Base-by-base conservation (phyloP, 2,329 filamentous ascomycete species). In the Knufia petricola region DNA sequence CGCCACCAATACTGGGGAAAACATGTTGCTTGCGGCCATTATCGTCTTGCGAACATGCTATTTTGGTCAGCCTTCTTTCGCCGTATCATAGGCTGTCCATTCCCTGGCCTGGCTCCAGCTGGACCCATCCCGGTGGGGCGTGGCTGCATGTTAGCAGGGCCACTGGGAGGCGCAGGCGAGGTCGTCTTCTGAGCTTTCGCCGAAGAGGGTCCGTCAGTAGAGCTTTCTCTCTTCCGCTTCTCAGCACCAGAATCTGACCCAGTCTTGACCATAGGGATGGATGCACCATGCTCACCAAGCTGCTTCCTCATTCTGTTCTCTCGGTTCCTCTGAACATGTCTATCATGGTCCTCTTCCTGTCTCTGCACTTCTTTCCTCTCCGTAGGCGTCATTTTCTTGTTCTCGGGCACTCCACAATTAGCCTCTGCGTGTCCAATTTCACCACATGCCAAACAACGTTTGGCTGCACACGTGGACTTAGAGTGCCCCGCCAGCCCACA, bases 391-490 rank as follows among this genome's bases (percentile, higher is more conserved):
- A 73, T 57, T 30, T 56, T 37, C 19, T 58, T 61, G 1, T 58
- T 57, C 17, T 62, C 60, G 23, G 50, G 48, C 23, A 51, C 50
- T 28, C 37, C 63, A 56, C 71, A 74, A 8, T 49, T 53, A 26
- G 52, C 52, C 17, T 61, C 51, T 21, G 50, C 31, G 57, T 74
- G 71, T 3, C 70, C 71, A 39, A 69, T 59, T 45, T 63, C 58
- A 17, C 71, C 70, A 52, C 71, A 74, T 46, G 65, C 60, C 17
- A 63, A 31, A 48, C 71, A 74, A 36, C 69, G 65, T 41, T 64
- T 61, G 20, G 61, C 63, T n/a, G 55, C 60, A 53, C 71, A 74
- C 46, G 58, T 49, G 8, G 50, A 48, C 31, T 62, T 65, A 3
- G 53, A 63, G 52, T 73, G 71, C 6, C 66, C 66, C 20, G 60